Base-by-base conservation (phyloP, 1,139 yeast species). In the Candida labiduridarum region DNA sequence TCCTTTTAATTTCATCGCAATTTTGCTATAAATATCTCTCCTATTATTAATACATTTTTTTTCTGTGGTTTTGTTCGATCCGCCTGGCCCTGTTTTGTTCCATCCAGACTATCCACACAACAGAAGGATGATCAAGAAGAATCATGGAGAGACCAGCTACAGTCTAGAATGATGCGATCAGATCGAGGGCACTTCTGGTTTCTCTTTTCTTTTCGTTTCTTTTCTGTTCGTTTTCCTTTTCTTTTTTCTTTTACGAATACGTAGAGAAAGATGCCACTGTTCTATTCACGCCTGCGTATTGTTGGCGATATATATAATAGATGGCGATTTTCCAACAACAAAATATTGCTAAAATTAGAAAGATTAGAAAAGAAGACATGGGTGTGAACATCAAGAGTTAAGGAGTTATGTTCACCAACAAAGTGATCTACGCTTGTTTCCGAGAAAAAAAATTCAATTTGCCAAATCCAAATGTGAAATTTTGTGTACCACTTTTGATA, bases 141-240 rank as follows among this genome's bases (percentile, higher is more conserved):
- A 34, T 4, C 15, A 34, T 9, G 12, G 30, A 7, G 2, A 22
- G 30, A 22, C 41, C 16, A 22, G 41, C 30, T 19, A 6, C 41
- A 38, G 18, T 38, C 30, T 38, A 38, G 41, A 38, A 38, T 38
- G 41, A 38, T 38, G 22, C 11, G 31, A 38, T n/a, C 30, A 22
- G 41, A 38, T 38, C 41, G 22, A 12, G 18, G 30, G 30, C n/a
- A 19, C 12, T 10, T 38, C 11, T 22, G 16, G 41, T n/a, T 11
- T 36, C 6, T 18, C 11, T 19, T 38, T 22, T 3, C 22, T 22
- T 22, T 11, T 22, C 22, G 22, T 36, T 38, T 38, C 16, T 38
- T 38, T 22, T 38, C 22, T 3, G 22, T 38, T n/a, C 41, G 16
- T 25, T 16, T 19, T 38, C 19, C 7, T 38, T 19, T 19, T 18